Evolutionary conservation across 148 eudicot genomes (phyloP).

Genomic region (Gaultheria prostrata): DNA sequence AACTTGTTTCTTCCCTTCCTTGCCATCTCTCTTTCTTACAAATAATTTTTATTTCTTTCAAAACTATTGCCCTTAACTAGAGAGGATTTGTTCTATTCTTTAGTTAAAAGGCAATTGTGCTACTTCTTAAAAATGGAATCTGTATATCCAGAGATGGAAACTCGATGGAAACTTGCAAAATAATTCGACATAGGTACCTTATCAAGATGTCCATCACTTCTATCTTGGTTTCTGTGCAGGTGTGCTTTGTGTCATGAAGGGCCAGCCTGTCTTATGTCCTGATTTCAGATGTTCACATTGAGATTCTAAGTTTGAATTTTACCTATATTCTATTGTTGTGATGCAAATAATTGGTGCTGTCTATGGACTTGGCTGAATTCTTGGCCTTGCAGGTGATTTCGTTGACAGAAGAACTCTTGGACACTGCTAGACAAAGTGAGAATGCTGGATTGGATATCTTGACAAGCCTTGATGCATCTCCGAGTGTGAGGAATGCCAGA

Average conservation of each 20-base stretch:
- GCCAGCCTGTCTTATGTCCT: constrained; percentile 58
- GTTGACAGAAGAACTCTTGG: constrained; percentile 89
- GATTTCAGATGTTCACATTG: constrained; percentile 70
- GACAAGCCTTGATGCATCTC: constrained; percentile 48
- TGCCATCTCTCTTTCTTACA: constrained; percentile 9
- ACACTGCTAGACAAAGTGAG: constrained; percentile 77
- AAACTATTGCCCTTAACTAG: constrained; percentile 34
- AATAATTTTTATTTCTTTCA: constrained; percentile 28
- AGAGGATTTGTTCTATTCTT: constrained; percentile 30
- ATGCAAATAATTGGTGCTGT: neutral
- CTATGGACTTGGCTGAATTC: constrained; percentile 22
- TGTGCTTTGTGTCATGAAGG: constrained; percentile 73
- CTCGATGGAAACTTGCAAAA: constrained; percentile 19
- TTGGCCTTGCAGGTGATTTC: constrained; percentile 68
- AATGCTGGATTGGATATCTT: constrained; percentile 42
- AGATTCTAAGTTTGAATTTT: constrained; percentile 53
- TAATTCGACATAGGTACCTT: constrained; percentile 26
- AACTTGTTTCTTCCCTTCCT: constrained; percentile 3
- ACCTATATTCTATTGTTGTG: constrained; percentile 23
- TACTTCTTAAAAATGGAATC: constrained; percentile 20
- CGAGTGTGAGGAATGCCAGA: constrained; percentile 28
- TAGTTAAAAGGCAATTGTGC: constrained; percentile 44
- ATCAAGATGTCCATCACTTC: constrained; percentile 82
- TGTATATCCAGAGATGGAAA: constrained; percentile 18
- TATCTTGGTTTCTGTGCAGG: constrained; percentile 92